Evolutionary conservation across 1,139 yeast species (phyloP).

Genomic region (Yamadazyma siamensis): DNA sequence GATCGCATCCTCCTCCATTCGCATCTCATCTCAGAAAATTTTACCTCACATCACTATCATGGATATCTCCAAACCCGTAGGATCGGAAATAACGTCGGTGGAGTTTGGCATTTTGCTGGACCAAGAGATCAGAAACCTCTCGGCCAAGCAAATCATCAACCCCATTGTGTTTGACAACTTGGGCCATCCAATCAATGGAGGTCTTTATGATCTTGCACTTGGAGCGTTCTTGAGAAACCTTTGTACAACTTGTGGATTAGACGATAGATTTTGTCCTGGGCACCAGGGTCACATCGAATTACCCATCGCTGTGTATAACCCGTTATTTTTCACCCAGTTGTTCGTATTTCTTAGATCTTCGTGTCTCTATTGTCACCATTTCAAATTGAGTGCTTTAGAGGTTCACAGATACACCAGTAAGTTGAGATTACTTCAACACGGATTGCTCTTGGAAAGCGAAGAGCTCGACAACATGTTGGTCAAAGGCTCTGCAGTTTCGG

Average conservation of each 20-base stretch:
- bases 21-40: conserved; percentile 1
- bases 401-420: conserved; percentile 77
- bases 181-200: conserved; percentile 94
- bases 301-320: conserved; percentile 94
- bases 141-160: conserved; percentile 93
- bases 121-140: conserved; percentile 76
- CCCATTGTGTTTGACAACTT: conserved; percentile 93
- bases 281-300: conserved; percentile 97
- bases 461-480: conserved; percentile 65
- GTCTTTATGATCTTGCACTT: conserved; percentile 87
- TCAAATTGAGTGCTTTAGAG: conserved; percentile 66
- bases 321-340: conserved; percentile 88
- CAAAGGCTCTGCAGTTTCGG: conserved; percentile 32
- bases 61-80: conserved; percentile 96
- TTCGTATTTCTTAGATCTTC: conserved; percentile 78
- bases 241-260: conserved; percentile 95
- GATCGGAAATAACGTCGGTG: conserved; percentile 88
- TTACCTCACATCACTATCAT: conserved; percentile 29
- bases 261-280: conserved; percentile 94
- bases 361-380: conserved; percentile 88
- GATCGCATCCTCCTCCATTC: too few relatives aligned
- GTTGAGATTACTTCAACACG: conserved; percentile 80
- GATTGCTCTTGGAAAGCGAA: conserved; percentile 74
- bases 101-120: conserved; percentile 86
- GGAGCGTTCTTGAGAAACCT: conserved; percentile 90